Base-by-base conservation (phyloP, 2,329 filamentous ascomycete genomes). In the Trichoderma endophyticum region DNA sequence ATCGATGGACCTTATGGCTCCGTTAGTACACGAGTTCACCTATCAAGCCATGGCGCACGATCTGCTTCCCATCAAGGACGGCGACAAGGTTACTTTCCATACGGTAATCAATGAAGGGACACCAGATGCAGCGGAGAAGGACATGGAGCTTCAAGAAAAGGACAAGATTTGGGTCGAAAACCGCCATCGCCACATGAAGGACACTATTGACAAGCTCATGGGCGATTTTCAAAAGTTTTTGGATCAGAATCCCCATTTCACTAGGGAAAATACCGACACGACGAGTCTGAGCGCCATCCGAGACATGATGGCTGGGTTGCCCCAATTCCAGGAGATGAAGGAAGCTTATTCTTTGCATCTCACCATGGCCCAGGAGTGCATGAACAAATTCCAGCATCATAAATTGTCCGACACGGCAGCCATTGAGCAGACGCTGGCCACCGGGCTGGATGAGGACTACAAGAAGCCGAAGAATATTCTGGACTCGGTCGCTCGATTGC, bases 1-100 rank as follows among this genome's bases (percentile, higher is more conserved):
- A 73, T 93, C 94, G 8, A 96, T 99, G 92, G 96, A 99, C 80
- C 82, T 98, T 4, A 90, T 92, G 83, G 91, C 95, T 0, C 96
- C 96, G 1, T 83, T 98, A 12, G 80, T 98, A 4, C 96, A 99
- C 82, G 96, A 99, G 78, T 98, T 99, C 80, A 98, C 96, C 14
- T 99, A 98, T 80, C 96, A 99, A 82, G 94, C 96, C 65, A 98
- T 99, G 95, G 95, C 94, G 4, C 93, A 98, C 81, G 96, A 99
- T 79, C 85, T 99, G 9, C 84, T 99, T 34, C 92, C 92, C 0
- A 94, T 99, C 78, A 91, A 92, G 77, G 96, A 98, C 69, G 91
- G 89, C 28, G 94, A 97, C 75, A 97, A 96, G 80, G 88, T 97
- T 11, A 94, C 92, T 0, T 99, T 95, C 79, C 91, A 91, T 75